phyloP scores from a whole-genome alignment of 208 protist genomes.

The Leishmania tropica region DNA sequence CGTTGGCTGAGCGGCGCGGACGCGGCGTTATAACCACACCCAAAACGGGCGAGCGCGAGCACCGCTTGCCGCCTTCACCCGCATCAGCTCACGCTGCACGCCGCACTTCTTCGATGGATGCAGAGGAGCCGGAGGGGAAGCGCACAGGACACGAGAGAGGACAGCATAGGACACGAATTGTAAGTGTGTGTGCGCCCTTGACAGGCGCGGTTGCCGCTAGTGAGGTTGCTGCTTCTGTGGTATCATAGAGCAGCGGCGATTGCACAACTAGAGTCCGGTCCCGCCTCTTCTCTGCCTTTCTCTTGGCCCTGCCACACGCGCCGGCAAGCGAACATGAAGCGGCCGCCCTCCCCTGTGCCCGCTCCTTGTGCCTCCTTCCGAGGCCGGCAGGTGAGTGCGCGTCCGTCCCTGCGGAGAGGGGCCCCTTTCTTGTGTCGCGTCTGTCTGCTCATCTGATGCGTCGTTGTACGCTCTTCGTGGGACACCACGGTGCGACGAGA shows the following conservation, averaged over 20 bases:
- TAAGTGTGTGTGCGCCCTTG: not conserved
- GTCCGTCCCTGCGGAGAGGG: not conserved
- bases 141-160: too few species aligned
- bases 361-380: not conserved
- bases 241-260: not conserved
- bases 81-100: not conserved
- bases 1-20: constrained; percentile 33
- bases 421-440: not conserved
- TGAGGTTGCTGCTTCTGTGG: not conserved
- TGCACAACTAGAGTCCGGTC: not conserved
- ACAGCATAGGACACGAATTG: not conserved
- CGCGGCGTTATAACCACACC: not conserved
- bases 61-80: not conserved
- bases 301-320: not conserved
- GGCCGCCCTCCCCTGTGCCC: not conserved
- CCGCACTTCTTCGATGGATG: not conserved
- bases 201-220: not conserved
- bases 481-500: too few species aligned
- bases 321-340: not conserved
- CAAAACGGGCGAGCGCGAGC: not conserved
- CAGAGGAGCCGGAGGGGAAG: not conserved
- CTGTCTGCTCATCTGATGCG: not conserved
- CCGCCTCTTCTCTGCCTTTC: not conserved
- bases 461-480: too few species aligned
- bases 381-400: not conserved